These are phyloP conservation scores for Boeremia exigua DNA, from an alignment of 2,329 filamentous ascomycete species.

Conservation along the genomic window DNA sequence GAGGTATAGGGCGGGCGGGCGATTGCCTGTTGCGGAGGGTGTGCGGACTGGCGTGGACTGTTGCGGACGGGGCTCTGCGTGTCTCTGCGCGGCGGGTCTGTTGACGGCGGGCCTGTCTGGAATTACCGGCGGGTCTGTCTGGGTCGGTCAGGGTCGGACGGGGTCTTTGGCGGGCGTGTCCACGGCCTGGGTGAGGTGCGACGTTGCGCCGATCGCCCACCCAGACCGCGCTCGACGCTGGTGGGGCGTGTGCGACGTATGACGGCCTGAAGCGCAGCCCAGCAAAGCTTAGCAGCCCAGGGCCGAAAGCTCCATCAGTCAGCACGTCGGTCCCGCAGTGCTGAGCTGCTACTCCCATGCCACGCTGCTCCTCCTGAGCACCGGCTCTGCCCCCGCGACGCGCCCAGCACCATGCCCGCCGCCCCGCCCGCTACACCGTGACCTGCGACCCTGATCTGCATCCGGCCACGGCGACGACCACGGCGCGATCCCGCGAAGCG, in stretches of 20 bases:
- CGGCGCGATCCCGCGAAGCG: too few species aligned
- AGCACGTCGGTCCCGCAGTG: slow-evolving; percentile 15
- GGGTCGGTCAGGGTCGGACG: too few species aligned
- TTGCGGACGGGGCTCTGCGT: not conserved
- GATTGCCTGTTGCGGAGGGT: slow-evolving; percentile 10
- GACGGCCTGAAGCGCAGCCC: not conserved
- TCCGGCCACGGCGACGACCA: too few species aligned
- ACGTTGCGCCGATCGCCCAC: slow-evolving; percentile 8
- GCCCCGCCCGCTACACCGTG: not conserved
- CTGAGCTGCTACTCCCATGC: not conserved
- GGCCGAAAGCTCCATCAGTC: slow-evolving; percentile 4
- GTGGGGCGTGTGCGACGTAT: slow-evolving; percentile 6
- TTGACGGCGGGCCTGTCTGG: slow-evolving; percentile 3
- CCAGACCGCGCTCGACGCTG: not conserved
- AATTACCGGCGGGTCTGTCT: too few species aligned
- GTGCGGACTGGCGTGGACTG: too few species aligned
- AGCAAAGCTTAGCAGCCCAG: not conserved
- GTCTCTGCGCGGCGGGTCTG: slow-evolving; percentile 1
- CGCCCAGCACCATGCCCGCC: not conserved
- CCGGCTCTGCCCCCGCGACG: not conserved
- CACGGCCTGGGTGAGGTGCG: too few species aligned
- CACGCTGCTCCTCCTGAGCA: not conserved
- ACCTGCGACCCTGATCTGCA: too few species aligned
- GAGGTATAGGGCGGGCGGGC: too few species aligned
- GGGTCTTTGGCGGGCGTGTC: too few species aligned